Evolutionary conservation across 176 grass and related monocot genomes (phyloP).

Genomic region (Oryza longistaminata): DNA sequence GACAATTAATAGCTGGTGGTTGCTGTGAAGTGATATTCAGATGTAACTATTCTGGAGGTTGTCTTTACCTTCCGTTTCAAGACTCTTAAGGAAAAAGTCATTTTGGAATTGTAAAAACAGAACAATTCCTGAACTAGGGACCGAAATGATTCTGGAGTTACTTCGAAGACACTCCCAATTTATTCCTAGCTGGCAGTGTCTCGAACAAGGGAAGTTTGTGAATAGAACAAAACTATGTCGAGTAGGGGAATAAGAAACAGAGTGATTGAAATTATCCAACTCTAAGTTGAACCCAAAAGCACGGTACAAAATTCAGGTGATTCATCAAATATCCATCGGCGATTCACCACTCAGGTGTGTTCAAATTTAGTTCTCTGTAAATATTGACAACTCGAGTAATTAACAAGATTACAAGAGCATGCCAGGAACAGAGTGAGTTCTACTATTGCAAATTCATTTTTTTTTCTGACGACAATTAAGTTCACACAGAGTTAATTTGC

Average conservation of each 20-base stretch:
- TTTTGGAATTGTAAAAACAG: neutral
- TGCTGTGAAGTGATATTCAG: neutral
- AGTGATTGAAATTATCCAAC: conserved; percentile 22
- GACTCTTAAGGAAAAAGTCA: neutral
- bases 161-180: conserved; percentile 45
- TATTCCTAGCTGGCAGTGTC: conserved; percentile 37
- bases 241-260: conserved; percentile 19
- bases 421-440: neutral
- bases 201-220: conserved; percentile 21
- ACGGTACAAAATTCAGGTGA: conserved; percentile 10
- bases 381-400: neutral
- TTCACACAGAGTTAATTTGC: neutral
- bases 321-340: neutral
- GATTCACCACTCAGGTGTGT: neutral
- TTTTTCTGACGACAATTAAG: neutral
- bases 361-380: neutral
- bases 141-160: conserved; percentile 47
- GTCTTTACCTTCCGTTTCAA: neutral
- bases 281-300: conserved; percentile 1
- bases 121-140: neutral
- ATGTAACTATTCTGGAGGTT: neutral
- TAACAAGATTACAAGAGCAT: neutral
- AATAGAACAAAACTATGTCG: conserved; percentile 16
- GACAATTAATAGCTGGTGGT: conserved; percentile 21
- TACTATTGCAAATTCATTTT: neutral